A percentile compares a stretch with the other conserved stretches of the same genome.
phyloP scores from a whole-genome alignment of 345 rosid genomes.

The Turritis glabra region DNA sequence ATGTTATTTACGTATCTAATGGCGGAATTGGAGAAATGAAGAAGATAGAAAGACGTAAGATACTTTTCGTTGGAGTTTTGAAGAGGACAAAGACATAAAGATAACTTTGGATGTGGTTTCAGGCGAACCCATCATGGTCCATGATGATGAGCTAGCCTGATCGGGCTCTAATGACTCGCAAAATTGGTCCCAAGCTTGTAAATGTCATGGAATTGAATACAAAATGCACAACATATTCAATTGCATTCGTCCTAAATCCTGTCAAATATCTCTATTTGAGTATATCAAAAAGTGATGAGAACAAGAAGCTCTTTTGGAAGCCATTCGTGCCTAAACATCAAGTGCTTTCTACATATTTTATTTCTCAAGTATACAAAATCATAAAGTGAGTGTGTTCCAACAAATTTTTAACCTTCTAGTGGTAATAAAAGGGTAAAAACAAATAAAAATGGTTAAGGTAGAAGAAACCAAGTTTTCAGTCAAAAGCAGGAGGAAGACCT shows the following conservation, averaged over 20 bases:
- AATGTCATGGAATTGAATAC: not conserved
- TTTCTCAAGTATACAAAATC: conserved; percentile 21
- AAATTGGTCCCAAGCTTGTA: not conserved
- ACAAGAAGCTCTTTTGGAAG: not conserved
- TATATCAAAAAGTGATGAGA: not conserved
- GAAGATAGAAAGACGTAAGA: not conserved
- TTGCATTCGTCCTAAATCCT: not conserved
- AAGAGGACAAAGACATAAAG: not conserved
- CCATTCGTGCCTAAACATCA: not conserved
- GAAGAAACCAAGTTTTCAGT: conserved; percentile 28
- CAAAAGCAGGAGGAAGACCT: conserved; percentile 38
- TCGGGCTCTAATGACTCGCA: not conserved
- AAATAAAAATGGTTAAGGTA: conserved; percentile 38
- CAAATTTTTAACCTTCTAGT: not conserved
- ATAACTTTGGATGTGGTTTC: not conserved
- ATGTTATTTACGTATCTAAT: too few species aligned
- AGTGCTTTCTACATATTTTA: conserved; percentile 25
- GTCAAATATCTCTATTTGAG: not conserved
- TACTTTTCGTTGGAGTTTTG: not conserved
- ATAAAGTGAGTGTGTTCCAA: conserved; percentile 4
- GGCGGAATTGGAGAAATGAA: too few species aligned
- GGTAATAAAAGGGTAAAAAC: not conserved
- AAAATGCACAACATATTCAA: not conserved
- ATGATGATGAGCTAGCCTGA: not conserved
- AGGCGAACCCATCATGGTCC: not conserved